phyloP scores from a whole-genome alignment of 2,329 filamentous ascomycete genomes.

The Fusarium sterilihyphosum region DNA sequence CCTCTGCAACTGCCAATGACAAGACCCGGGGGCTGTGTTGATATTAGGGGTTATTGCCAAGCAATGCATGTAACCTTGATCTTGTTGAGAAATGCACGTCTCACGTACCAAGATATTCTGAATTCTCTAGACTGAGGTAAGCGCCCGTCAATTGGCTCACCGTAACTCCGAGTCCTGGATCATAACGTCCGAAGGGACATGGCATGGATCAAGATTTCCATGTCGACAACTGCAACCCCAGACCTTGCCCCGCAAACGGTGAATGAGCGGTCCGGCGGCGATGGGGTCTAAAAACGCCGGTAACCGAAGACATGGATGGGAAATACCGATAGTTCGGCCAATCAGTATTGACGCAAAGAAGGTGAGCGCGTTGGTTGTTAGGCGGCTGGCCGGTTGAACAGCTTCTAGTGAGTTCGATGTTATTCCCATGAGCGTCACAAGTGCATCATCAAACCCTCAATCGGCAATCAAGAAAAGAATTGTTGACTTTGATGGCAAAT shows the following conservation, averaged over 20 bases:
- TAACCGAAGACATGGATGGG: neutral
- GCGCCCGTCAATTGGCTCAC: neutral
- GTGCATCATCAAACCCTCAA: neutral
- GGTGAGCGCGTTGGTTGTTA: neutral
- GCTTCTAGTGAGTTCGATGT: neutral
- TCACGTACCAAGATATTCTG: neutral
- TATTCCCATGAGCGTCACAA: neutral
- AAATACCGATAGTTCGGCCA: neutral
- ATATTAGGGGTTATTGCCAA: neutral
- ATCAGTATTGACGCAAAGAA: fast-evolving
- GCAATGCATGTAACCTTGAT: neutral
- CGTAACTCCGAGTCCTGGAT: neutral
- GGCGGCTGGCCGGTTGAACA: neutral
- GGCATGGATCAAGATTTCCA: neutral
- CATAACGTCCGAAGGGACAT: neutral
- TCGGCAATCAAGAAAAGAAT: fast-evolving
- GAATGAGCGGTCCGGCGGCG: neutral
- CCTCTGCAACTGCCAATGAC: neutral
- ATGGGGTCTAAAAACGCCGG: neutral
- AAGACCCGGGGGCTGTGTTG: neutral
- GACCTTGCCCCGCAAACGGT: neutral
- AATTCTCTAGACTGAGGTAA: neutral
- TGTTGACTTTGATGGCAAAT: neutral
- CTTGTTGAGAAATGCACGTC: neutral
- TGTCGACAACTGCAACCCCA: neutral